Base-by-base conservation (phyloP, 306 rosid species). In the Vachellia pachyceras region DNA sequence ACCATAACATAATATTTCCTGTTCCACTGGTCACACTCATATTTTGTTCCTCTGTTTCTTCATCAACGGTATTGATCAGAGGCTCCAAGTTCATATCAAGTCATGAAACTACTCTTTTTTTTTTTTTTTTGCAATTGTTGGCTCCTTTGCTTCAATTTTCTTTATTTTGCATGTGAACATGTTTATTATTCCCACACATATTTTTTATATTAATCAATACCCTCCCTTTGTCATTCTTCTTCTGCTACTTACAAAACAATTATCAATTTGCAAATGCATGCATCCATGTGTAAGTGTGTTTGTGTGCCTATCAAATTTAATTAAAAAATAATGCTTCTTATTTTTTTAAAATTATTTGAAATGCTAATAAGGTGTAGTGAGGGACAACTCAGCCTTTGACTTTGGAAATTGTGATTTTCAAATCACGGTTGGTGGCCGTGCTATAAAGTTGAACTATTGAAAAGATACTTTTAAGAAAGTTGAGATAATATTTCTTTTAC, bases 321-420 rank as follows among this genome's bases (percentile, higher is more conserved):
- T 70, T 23, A 11, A 41, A n/a, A 29, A n/a, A n/a, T n/a, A 45
- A 49, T 47, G 15, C 12, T 41, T 41, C 4, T 0, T 25, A 3
- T 15, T 46, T 54, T 25, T 29, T 29, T 29, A n/a, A 29, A 29
- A 15, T 20, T 25, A 12, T 33, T 60, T 72, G 36, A 41, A 50
- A 49, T 29, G 33, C 1, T 49, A 25, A n/a, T 74, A 25, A 25
- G 39, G n/a, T 57, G 17, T 37, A 23, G 78, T 82, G 85, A 77
- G 17, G 23, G 79, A 82, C 85, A 77, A 71, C 85, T 82, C 85
- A 64, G 23, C 3, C 18, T 72, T 83, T 72, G 82, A 61, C 73
- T 75, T 74, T 14, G 29, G 17, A 39, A 42, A 42, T n/a, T n/a
- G 10, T 44, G 18, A 18, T 13, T 33, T 45, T 45, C 52, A 18